Evolutionary conservation across 2,329 filamentous ascomycete genomes (phyloP), one percentile per base, ranked within the genome.

Genomic region (Hymenoscyphus infarciens): DNA sequence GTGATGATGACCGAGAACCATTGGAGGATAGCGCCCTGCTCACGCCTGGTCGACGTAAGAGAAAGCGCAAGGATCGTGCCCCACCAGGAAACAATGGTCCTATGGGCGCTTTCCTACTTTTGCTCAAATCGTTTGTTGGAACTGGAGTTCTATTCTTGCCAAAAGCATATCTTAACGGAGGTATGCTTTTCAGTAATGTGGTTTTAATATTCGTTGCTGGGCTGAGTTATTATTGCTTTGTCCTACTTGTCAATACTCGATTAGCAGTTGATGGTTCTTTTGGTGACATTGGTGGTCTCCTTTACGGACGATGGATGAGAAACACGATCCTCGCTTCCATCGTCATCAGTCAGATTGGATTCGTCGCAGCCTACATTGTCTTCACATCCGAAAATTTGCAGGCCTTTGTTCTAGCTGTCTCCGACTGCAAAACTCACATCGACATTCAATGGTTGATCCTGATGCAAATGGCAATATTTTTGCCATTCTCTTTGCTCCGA

Each of bases 41-140:
- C 64, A 90, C 90, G 1, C 85, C 88, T n/a, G 88, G 87, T 16
- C 83, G 85, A 70, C 85, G 87, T 64, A 89, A 86, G 77, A 85
- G 91, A 72, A 88, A 87, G 77, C 87, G 91, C 73, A 94, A 92
- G 79, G 81, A 85, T 59, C 88, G 91, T 52, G 84, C 87, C 59
- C 85, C 86, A 27, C 86, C 83, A 64, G 91, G 93, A 45, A 92
- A 87, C 60, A 93, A 91, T 70, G 89, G 86, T 57, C 87, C 90
- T 3, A 87, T 87, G 67, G 91, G 90, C 65, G 94, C 95, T 10
- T 88, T 90, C 11, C 77, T 97, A 69, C 82, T 99, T 60, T 81
- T 99, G 52, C 86, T 99, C 68, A 99, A 99, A 80, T 98, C 94
- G 0, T 99, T 99, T 74, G 95, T 99, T 56, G 95, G 96, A 22